Conservation (phyloP, 352 stramenopile genomes). For the Aphanomyces invadans region DNA sequence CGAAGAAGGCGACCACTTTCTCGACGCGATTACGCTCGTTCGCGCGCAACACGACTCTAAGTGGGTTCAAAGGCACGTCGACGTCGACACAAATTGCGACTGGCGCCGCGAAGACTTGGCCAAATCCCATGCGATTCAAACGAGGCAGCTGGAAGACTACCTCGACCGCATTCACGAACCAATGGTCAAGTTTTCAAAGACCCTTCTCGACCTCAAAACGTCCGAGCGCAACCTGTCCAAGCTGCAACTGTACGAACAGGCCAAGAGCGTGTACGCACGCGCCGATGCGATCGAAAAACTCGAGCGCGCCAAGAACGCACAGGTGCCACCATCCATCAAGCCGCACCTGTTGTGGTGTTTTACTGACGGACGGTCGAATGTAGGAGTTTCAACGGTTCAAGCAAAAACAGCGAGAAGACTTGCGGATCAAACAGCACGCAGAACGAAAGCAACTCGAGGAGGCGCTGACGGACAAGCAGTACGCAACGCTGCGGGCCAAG, state of each 20-base stretch:
- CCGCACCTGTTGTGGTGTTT: neutral
- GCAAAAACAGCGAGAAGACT: conserved; percentile 51
- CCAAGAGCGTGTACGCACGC: conserved; percentile 55
- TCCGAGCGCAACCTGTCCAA: conserved; percentile 57
- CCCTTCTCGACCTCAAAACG: conserved; percentile 61
- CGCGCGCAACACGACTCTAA: conserved; percentile 34
- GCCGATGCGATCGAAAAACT: conserved; percentile 55
- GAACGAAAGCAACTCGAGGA: conserved; percentile 39
- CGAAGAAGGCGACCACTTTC: conserved; percentile 42
- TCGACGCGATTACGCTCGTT: conserved; percentile 35
- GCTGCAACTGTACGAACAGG: conserved; percentile 62
- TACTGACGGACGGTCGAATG: too few relatives aligned
- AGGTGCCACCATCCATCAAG: conserved; percentile 22
- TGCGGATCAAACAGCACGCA: conserved; percentile 22
- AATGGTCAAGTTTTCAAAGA: conserved; percentile 58
- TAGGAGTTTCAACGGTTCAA: conserved; percentile 58
- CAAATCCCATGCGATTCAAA: conserved; percentile 53
- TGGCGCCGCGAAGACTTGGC: conserved; percentile 43
- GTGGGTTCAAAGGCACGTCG: conserved; percentile 29
- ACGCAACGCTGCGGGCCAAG: conserved; percentile 50
- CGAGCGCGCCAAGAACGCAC: conserved; percentile 35
- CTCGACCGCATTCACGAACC: conserved; percentile 47
- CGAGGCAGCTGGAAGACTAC: conserved; percentile 53
- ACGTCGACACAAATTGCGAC: conserved; percentile 38
- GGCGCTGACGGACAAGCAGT: conserved; percentile 65